phyloP scores from a whole-genome alignment of 352 stramenopile genomes.

The Paralagenidium karlingii region DNA sequence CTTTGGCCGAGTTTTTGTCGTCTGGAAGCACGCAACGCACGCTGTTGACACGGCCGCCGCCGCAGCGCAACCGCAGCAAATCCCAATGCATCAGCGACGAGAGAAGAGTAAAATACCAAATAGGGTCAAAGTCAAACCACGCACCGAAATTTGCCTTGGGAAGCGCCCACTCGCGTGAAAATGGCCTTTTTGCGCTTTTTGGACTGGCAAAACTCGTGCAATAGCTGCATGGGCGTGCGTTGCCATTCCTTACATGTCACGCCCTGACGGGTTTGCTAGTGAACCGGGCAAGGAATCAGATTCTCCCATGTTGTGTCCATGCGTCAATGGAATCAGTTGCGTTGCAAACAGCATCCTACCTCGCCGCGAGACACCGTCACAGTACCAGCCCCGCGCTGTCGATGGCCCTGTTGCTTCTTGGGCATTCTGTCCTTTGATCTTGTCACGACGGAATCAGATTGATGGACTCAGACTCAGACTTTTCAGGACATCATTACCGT shows the following conservation, averaged over 20 bases:
- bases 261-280: slow-evolving; percentile 52
- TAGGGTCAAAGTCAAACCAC: slow-evolving; percentile 7
- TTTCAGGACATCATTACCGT: no score
- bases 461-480: no score
- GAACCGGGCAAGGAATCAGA: background rate
- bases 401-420: slow-evolving; percentile 42
- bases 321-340: background rate
- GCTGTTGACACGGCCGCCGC: no score
- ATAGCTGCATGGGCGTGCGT: slow-evolving; percentile 86
- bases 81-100: no score
- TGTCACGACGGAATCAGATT: no score
- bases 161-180: slow-evolving; percentile 36
- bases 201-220: slow-evolving; percentile 89
- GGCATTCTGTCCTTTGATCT: no score
- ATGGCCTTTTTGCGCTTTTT: slow-evolving; percentile 80
- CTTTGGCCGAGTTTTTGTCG: slow-evolving; percentile 88
- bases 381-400: slow-evolving; percentile 78
- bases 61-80: no score
- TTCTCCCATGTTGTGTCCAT: no score
- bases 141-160: slow-evolving; percentile 15
- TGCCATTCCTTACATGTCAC: slow-evolving; percentile 90
- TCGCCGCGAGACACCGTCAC: slow-evolving; percentile 78
- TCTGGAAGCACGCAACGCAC: slow-evolving; percentile 86
- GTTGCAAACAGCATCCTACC: slow-evolving; percentile 10
- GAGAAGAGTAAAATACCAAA: slow-evolving; percentile 24